A percentile compares a stretch with the other conserved stretches of the same genome.
Evolutionary conservation across 495 filamentous ascomycete species (phyloP).

Genomic region (Trichoderma reesei): DNA sequence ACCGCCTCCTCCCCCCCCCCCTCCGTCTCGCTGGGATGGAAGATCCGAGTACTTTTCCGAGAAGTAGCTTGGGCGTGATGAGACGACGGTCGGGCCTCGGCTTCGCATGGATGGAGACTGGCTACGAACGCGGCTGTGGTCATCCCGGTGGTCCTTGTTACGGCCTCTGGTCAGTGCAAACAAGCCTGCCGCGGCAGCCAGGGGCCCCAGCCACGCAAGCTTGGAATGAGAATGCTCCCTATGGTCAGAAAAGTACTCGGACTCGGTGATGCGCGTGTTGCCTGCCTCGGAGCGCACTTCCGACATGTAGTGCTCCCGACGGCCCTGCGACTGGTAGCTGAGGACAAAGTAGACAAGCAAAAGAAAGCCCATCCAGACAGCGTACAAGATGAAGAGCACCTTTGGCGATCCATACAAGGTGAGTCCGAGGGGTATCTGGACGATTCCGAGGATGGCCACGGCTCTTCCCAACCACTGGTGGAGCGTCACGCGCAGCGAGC

Average conservation of each 20-base stretch:
- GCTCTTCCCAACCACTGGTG: conserved; percentile 82
- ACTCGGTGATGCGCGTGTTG: conserved; percentile 17
- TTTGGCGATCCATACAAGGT: conserved; percentile 88
- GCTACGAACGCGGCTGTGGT: conserved; percentile 25
- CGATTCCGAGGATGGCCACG: conserved; percentile 68
- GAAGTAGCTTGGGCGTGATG: conserved; percentile 44
- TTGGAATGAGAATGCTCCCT: conserved; percentile 35
- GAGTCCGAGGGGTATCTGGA: conserved; percentile 81
- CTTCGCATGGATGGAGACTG: conserved; percentile 25
- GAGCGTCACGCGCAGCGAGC: conserved; percentile 64
- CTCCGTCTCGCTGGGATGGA: conserved; percentile 14
- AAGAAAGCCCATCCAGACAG: conserved; percentile 59
- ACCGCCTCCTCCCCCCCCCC: too few species aligned
- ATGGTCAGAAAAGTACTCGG: conserved; percentile 14
- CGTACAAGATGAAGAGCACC: conserved; percentile 72
- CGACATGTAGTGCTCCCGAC: conserved; percentile 31
- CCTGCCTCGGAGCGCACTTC: conserved; percentile 28
- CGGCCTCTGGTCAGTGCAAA: conserved; percentile 43
- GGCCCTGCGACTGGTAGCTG: conserved; percentile 50
- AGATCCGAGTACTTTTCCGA: conserved; percentile 51
- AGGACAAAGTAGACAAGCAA: conserved; percentile 64
- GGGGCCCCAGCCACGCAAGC: conserved; percentile 37
- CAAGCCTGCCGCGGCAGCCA: conserved; percentile 52
- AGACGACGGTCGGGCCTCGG: conserved; percentile 35
- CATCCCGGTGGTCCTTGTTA: conserved; percentile 30